Evolutionary conservation across 345 rosid genomes (phyloP).

Genomic region (Schrenkiella parvula): DNA sequence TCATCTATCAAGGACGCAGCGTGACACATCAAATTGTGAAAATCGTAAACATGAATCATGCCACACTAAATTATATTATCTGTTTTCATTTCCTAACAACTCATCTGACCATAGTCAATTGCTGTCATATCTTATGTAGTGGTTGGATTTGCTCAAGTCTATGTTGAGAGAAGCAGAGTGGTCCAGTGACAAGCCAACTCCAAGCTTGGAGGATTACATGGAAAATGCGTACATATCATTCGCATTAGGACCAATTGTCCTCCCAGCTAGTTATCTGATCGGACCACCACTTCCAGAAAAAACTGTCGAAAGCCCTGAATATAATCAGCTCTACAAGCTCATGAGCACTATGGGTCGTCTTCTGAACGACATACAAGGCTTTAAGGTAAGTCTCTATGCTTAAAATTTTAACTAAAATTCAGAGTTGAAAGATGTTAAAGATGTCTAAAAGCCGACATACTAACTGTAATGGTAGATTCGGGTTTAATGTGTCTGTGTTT

Average conservation of each 20-base stretch:
- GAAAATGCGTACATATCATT: slow-evolving; percentile 56
- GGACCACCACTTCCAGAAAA: slow-evolving; percentile 63
- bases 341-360: slow-evolving; percentile 86
- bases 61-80: not conserved
- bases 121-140: slow-evolving; percentile 44
- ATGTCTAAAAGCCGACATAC: not conserved
- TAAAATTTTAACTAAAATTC: not conserved
- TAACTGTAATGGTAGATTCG: not conserved
- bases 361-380: slow-evolving; percentile 68
- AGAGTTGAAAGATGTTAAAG: not conserved
- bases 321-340: slow-evolving; percentile 41
- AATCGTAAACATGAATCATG: slow-evolving; percentile 41
- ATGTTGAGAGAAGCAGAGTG: slow-evolving; percentile 64
- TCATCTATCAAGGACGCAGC: slow-evolving; percentile 55
- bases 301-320: slow-evolving; percentile 38
- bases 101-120: not conserved
- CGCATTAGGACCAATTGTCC: slow-evolving; percentile 85
- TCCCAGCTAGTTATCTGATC: slow-evolving; percentile 66
- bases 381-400: slow-evolving; percentile 42
- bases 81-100: not conserved
- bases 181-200: slow-evolving; percentile 47
- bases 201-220: slow-evolving; percentile 69
- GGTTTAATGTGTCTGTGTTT: not conserved
- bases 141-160: slow-evolving; percentile 74
- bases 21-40: slow-evolving; percentile 49